Evolutionary conservation across 139 green algal genomes (phyloP).

Genomic region (Yamagishiella unicocca): DNA sequence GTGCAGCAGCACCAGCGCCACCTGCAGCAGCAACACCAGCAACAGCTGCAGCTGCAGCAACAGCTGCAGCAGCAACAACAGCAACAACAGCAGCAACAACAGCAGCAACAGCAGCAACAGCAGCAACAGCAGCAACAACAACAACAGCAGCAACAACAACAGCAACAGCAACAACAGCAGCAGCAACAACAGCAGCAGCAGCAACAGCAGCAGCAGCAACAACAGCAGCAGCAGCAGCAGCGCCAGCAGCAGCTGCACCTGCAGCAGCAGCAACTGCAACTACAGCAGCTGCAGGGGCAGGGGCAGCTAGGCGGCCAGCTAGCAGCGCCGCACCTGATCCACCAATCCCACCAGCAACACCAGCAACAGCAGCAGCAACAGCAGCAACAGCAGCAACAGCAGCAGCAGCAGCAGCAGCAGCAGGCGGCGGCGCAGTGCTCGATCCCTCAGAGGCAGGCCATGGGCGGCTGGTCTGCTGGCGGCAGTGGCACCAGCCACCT

Average conservation of each 20-base stretch:
- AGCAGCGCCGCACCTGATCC: neutral
- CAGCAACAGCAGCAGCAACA: neutral
- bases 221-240: slow-evolving; percentile 1
- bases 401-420: too few species aligned
- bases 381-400: neutral
- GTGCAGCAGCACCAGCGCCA: neutral
- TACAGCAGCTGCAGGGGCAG: neutral
- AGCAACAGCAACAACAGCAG: slow-evolving; percentile 4
- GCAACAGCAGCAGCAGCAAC: neutral
- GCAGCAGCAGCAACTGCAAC: slow-evolving; percentile 10
- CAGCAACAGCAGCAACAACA: neutral
- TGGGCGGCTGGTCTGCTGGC: neutral
- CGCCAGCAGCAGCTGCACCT: neutral
- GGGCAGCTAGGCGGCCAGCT: too few species aligned
- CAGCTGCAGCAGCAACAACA: neutral
- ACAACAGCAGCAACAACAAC: neutral
- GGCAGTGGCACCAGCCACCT: neutral
- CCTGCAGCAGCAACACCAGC: too few species aligned
- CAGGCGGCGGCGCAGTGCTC: too few species aligned
- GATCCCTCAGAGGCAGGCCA: too few species aligned
- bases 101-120: neutral
- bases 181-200: neutral
- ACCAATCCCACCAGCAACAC: neutral
- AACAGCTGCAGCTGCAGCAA: neutral
- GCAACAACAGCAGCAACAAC: neutral